Percentiles rank a stretch among this genome's conserved stretches.
Evolutionary conservation across 768 basidiomycete species (phyloP).

Genomic region (Leccinum broughii): DNA sequence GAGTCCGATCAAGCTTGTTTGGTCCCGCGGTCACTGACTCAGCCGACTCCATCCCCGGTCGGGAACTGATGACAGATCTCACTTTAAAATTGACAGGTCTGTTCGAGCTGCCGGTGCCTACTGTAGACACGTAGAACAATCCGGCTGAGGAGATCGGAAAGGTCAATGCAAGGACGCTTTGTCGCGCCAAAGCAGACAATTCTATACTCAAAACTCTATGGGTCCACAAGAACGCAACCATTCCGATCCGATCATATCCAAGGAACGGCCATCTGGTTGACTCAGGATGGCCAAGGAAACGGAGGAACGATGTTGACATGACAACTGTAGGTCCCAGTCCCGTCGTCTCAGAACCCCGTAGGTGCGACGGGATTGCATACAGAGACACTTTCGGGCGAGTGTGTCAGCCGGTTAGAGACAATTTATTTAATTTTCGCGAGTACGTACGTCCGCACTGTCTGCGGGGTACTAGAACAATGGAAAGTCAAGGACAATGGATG

Average conservation of each 20-base stretch:
- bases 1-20: background rate
- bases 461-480: constrained; percentile 18
- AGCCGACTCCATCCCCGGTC: background rate
- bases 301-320: background rate
- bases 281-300: background rate
- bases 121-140: background rate
- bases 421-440: background rate
- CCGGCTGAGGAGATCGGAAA: background rate
- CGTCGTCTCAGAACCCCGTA: background rate
- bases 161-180: background rate
- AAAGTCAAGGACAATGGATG: constrained; percentile 19
- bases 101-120: background rate
- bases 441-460: constrained; percentile 13
- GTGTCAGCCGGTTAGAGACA: background rate
- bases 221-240: background rate
- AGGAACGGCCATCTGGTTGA: background rate
- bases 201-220: background rate
- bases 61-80: background rate
- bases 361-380: background rate
- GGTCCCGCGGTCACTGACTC: background rate
- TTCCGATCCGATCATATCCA: background rate
- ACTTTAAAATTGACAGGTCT: background rate
- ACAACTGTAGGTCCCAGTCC: background rate
- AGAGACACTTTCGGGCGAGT: background rate
- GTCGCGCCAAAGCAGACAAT: background rate